phyloP scores from a whole-genome alignment of 495 filamentous ascomycete species.

The Melanomma pulvis-pyrius region DNA sequence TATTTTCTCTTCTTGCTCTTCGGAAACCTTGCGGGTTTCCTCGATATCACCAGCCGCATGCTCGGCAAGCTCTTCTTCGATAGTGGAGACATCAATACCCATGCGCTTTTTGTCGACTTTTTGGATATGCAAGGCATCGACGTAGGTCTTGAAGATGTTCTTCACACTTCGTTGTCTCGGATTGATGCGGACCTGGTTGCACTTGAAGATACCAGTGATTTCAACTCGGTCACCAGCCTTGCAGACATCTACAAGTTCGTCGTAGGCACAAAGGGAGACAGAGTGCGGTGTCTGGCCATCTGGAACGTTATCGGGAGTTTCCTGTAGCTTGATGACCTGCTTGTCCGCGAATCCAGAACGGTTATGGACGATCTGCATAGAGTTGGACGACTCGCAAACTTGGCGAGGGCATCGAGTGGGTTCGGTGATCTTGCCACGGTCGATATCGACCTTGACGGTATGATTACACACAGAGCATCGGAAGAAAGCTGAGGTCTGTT shows the following conservation, averaged over 20 bases:
- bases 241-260: conserved; percentile 95
- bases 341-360: conserved; percentile 94
- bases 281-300: conserved; percentile 98
- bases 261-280: conserved; percentile 93
- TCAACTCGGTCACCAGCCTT: conserved; percentile 96
- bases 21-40: conserved; percentile 77
- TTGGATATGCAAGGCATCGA: conserved; percentile 93
- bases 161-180: conserved; percentile 90
- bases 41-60: conserved; percentile 74
- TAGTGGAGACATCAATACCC: conserved; percentile 85
- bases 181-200: conserved; percentile 92
- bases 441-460: conserved; percentile 84
- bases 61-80: conserved; percentile 81
- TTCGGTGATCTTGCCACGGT: conserved; percentile 94
- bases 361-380: conserved; percentile 98
- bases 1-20: conserved; percentile 93
- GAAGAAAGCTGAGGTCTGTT: conserved; percentile 66
- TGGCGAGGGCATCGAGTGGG: conserved; percentile 85
- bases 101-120: conserved; percentile 94
- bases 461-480: conserved; percentile 90
- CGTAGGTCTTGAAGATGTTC: conserved; percentile 94
- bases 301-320: conserved; percentile 92
- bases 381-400: conserved; percentile 83
- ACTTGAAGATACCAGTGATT: conserved; percentile 95
- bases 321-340: conserved; percentile 97